Base-by-base conservation (phyloP, 805 yeast species). In the Wickerhamomyces alni region DNA sequence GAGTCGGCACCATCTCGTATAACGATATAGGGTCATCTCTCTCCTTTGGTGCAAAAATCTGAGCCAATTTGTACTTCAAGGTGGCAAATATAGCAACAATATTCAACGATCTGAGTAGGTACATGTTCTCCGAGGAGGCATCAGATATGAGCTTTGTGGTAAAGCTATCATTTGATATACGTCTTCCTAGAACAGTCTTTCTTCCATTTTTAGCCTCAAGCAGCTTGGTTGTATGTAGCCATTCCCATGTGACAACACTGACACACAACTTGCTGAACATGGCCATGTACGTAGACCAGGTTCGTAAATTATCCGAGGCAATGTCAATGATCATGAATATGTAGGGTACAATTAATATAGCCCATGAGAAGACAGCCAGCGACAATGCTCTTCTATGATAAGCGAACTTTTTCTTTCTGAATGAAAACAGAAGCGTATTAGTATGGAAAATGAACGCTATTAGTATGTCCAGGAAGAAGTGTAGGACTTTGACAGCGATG, bases 231-330 rank as follows among this genome's bases (percentile, higher is more conserved):
- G 76, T 70, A 49, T 66, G 73, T 9, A 78, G 57, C 82, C 87
- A 77, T 58, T 81, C 87, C 82, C 85, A 80, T 1, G 77, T 66
- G 18, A 75, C 64, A 1, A 80, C 73, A 15, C 72, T 61, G 4
- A 77, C 58, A 27, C 76, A 65, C 13, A 77, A 65, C 35, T 74
- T 72, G 6, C 75, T 50, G 30, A 78, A 66, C 4, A 72, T 63
- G 11, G 69, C 50, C 5, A 74, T 61, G 24, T 66, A 62, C 0
- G 71, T 58, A 53, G 83, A 67, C 67, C 82, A 73, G 12, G 65
- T 66, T n/a, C 65, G 63, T 19, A 70, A 58, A 67, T 70, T 63
- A 26, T 54, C 54, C 18, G 50, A 67, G 30, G 46, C 64, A 25
- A 61, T 40, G 16, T 71, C 69, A n/a, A 69, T 43, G 5, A 61